Base-by-base conservation (phyloP, 495 filamentous ascomycete species). In the Annulohypoxylon maeteangense region DNA sequence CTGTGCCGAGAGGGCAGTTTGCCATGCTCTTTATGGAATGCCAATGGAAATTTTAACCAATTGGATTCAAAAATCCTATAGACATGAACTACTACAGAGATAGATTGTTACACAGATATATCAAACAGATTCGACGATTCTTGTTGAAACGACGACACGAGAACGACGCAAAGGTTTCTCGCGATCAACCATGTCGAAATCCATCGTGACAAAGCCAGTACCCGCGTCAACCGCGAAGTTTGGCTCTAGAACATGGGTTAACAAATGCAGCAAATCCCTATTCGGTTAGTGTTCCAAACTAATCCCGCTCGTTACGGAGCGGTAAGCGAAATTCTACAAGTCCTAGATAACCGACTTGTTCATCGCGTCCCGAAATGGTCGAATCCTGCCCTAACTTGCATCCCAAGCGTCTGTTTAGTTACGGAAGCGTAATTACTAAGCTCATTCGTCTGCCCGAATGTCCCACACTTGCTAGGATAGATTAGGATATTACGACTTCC, bases 401-500 rank as follows among this genome's bases (percentile, higher is more conserved):
- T 36, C 18, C 16, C 53, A 38, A 36, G 32, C 31, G 18, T 16
- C 25, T 25, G 12, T 40, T 29, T 57, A 25, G 54, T 57, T 40
- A 38, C 54, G 54, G 36, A 57, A 57, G 34, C 20, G 34, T 38
- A 27, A 29, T 51, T 51, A 57, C 54, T 40, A 57, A 57, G 27
- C 50, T 23, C n/a, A n/a, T n/a, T n/a, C n/a, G n/a, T n/a, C n/a
- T n/a, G n/a, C 14, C 36, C 11, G 27, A 29, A 29, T 25, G 53
- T 40, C 54, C 63, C 63, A 58, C 63, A 16, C 2, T 4, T 34
- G 53, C 53, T 40, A 8, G 40, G 53, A 44, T 29, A 58, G 8
- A 32, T 66, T 66, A 45, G 38, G 53, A 59, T 48, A 53, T 65
- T 50, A 38, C 7, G 29, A 47, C 36, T 44, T 18, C 4, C 22